phyloP scores from a whole-genome alignment of 2,329 filamentous ascomycete genomes.

The Trichoderma citrinoviride region DNA sequence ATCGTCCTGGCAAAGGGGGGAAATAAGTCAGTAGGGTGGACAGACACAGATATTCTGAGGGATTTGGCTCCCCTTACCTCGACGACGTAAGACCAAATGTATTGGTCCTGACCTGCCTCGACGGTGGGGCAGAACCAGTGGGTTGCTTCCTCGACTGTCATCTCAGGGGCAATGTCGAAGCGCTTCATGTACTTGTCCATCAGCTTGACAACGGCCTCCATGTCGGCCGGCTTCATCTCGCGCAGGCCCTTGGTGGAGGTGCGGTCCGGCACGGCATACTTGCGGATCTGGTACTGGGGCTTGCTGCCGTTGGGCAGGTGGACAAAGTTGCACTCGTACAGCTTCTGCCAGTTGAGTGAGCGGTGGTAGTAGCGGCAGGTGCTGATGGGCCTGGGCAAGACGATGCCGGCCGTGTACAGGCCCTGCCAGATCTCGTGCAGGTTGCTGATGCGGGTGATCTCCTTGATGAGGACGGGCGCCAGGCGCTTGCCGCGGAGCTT shows the following conservation, averaged over 20 bases:
- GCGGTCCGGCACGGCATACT: slow-evolving; percentile 75
- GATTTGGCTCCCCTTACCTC: slow-evolving; percentile 53
- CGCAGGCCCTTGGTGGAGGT: slow-evolving; percentile 74
- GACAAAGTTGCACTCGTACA: slow-evolving; percentile 92
- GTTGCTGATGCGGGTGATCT: slow-evolving; percentile 92
- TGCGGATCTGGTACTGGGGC: slow-evolving; percentile 78
- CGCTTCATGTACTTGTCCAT: slow-evolving; percentile 74
- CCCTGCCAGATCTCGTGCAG: slow-evolving; percentile 85
- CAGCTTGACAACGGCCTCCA: slow-evolving; percentile 71
- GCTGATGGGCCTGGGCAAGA: slow-evolving; percentile 87
- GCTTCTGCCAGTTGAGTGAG: slow-evolving; percentile 90
- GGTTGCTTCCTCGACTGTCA: slow-evolving; percentile 73
- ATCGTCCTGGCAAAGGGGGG: slow-evolving; percentile 1
- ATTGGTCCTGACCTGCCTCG: slow-evolving; percentile 62
- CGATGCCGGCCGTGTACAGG: slow-evolving; percentile 89
- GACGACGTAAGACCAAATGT: slow-evolving; percentile 92
- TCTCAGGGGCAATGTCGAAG: slow-evolving; percentile 82
- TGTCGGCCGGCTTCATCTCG: slow-evolving; percentile 74
- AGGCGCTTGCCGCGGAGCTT: slow-evolving; percentile 92
- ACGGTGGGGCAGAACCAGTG: slow-evolving; percentile 81
- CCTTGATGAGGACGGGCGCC: slow-evolving; percentile 92
- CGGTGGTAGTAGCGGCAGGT: slow-evolving; percentile 96
- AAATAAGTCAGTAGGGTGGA: background rate
- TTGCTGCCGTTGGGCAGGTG: slow-evolving; percentile 81
- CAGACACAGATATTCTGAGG: too few species aligned